These are phyloP conservation scores for Antrodiella citrinella DNA, from an alignment of 768 basidiomycete genomes.

Conservation along the genomic window DNA sequence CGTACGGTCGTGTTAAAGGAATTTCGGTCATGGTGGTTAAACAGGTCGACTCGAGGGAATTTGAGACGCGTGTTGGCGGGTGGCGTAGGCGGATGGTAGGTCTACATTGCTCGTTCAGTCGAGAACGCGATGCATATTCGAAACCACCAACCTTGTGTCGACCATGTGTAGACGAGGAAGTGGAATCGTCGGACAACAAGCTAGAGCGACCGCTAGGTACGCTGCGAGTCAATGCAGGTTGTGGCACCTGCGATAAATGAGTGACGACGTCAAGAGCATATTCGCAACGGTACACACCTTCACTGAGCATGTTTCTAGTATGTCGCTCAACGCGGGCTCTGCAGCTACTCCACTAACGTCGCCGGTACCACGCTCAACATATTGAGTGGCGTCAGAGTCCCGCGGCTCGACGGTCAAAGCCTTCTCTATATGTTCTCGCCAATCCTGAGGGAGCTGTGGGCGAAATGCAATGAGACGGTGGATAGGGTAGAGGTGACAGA, in stretches of 20 bases:
- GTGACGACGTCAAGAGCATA: too few species aligned
- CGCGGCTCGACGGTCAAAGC: constrained; percentile 4
- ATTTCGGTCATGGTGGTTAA: not conserved
- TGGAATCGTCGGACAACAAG: not conserved
- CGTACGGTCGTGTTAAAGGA: not conserved
- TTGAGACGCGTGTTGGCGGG: not conserved
- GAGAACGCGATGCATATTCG: too few species aligned
- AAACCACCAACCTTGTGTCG: too few species aligned
- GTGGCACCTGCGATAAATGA: not conserved
- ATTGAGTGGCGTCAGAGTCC: not conserved
- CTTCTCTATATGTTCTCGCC: constrained; percentile 16
- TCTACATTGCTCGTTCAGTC: not conserved
- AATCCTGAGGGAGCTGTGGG: constrained; percentile 20
- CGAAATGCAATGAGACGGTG: not conserved
- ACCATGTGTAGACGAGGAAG: not conserved
- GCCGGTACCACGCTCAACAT: too few species aligned
- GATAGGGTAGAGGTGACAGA: not conserved
- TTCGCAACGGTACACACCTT: too few species aligned
- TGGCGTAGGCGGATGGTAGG: not conserved
- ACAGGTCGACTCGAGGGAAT: not conserved
- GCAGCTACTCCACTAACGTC: too few species aligned
- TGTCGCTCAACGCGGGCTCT: too few species aligned
- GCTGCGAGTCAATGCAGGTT: not conserved
- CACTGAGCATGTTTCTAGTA: too few species aligned
- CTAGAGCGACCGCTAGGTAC: not conserved